Evolutionary conservation across 75 land plant species (phyloP), one percentile per base, ranked within the genome.

Genomic region (Sequoia sempervirens): DNA sequence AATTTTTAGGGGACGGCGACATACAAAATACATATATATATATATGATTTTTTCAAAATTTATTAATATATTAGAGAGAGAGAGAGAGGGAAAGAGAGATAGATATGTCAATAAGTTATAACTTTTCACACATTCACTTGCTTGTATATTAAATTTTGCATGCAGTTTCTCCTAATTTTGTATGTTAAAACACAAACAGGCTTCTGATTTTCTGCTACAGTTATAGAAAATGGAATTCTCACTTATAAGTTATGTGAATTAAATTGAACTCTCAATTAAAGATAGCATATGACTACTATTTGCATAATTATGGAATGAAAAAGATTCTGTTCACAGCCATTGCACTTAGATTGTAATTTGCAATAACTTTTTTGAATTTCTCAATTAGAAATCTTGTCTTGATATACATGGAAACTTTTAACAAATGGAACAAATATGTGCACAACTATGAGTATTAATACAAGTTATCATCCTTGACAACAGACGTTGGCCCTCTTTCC

Each of bases 401-500:
- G 14, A 26, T 11, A 41, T 26, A n/a, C 50, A 78, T 78, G 80
- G 80, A 30, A 78, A 32, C 5, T 41, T 40, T 43, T n/a, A n/a
- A n/a, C n/a, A n/a, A n/a, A n/a, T n/a, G n/a, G n/a, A n/a, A n/a
- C n/a, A n/a, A n/a, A n/a, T n/a, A n/a, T n/a, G n/a, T n/a, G n/a
- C n/a, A n/a, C n/a, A n/a, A n/a, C n/a, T n/a, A n/a, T n/a, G n/a
- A n/a, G n/a, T n/a, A n/a, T n/a, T n/a, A n/a, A n/a, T n/a, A 45
- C 28, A 5, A 78, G 80, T 26, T 47, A 26, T 45, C 43, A 46
- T 58, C 46, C 81, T 79, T 40, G 56, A 74, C 3, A n/a, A 20
- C 93, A 96, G 99, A 93, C 94, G 56, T 79, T 91, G 86, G 87
- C 72, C 43, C 91, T 97, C 79, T 97, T 97, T 80, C 99, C 99